Conservation (phyloP, 2,329 filamentous ascomycete genomes). For the Coniochaeta sp. region DNA sequence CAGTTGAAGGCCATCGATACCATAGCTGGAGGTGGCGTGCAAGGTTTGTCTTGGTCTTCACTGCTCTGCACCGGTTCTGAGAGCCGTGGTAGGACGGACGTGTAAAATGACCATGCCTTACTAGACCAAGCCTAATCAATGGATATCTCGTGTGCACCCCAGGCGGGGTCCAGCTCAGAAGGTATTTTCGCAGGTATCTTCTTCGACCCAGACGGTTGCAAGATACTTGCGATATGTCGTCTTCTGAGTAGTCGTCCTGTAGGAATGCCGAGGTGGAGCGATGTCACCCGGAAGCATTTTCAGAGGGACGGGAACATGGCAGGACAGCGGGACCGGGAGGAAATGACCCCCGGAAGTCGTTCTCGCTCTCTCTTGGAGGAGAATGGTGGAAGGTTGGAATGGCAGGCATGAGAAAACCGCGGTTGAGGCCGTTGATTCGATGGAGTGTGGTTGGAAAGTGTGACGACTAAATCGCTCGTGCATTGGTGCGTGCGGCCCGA, state of each 20-base stretch:
- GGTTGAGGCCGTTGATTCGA: slow-evolving; percentile 25
- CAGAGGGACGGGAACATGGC: background rate
- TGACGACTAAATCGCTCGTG: slow-evolving; percentile 37
- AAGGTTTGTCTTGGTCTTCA: slow-evolving; percentile 1
- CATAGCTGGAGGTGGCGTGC: slow-evolving; percentile 10
- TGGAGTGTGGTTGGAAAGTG: slow-evolving; percentile 19
- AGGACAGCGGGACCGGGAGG: background rate
- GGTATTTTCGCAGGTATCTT: background rate
- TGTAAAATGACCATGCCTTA: slow-evolving; percentile 8
- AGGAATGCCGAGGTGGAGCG: background rate
- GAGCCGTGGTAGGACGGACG: slow-evolving; percentile 12
- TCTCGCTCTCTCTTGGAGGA: background rate
- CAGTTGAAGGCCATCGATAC: slow-evolving; percentile 8
- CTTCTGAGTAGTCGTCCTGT: background rate
- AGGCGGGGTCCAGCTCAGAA: background rate
- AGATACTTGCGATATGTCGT: background rate
- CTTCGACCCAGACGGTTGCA: background rate
- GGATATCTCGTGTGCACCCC: background rate
- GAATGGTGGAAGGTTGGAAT: slow-evolving; percentile 2
- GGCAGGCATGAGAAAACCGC: slow-evolving; percentile 9
- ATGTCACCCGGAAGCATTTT: background rate
- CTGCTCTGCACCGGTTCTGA: slow-evolving; percentile 6
- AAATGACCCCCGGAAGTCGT: background rate
- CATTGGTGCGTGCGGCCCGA: slow-evolving; percentile 34
- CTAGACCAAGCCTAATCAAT: background rate